Evolutionary conservation across 139 green algal species (phyloP), one percentile per base, ranked within the genome.

Genomic region (Zygnema cylindricum): DNA sequence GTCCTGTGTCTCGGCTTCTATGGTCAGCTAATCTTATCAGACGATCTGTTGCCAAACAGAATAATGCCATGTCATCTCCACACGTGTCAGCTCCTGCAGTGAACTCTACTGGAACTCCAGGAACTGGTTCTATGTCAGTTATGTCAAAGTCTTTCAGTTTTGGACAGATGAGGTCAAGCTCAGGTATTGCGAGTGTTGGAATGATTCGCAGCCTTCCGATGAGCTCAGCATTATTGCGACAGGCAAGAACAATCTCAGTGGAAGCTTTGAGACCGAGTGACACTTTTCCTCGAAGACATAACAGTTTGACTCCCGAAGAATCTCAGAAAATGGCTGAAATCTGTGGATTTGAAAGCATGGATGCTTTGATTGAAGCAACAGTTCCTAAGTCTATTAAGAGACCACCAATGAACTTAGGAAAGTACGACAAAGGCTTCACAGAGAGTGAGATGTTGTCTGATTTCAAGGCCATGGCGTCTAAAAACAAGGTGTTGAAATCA

Each of bases 401-500:
- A 33, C 93, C 97, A 25, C 83, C 82, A 54, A 97, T 99, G 95
- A 81, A 95, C 49, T 92, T 99, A 84, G 95, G 95, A 43, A 91
- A 95, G 63, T 98, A 97, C 93, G 94, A 91, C 22, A 90, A 96
- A 42, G 95, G 95, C 87, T 95, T 97, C 84, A 97, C 93, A 0
- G 97, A 99, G 93, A 94, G 79, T 82, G 92, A 96, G 87, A 98
- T 98, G 91, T 92, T 99, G 1, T 90, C 40, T 32, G 42, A 87
- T 33, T 93, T 82, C 91, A 98, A 96, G 95, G 85, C 92, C 23
- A 98, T 99, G 97, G 96, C 96, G 3, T 90, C 41, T 43, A 98
- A 99, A 94, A 99, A 99, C 95, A 96, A 98, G 92, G 92, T 99
- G 55, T 90, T 95, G 88, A 99, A 99, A 95, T 96, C 85, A 42